phyloP scores from a whole-genome alignment of 345 rosid genomes.

The Aquilaria malaccensis region DNA sequence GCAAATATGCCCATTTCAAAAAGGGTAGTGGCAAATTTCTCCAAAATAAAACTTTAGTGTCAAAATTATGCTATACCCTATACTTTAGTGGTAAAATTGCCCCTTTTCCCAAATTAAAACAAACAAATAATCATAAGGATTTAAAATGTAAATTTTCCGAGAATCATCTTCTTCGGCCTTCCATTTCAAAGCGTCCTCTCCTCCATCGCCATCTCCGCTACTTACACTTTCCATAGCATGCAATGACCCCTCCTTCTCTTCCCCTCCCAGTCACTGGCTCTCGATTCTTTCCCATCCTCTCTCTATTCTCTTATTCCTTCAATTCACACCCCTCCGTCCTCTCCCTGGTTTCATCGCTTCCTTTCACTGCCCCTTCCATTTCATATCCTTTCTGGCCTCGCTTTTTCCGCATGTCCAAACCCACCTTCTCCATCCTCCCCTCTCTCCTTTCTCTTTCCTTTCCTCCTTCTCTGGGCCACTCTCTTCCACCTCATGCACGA shows the following conservation, averaged over 20 bases:
- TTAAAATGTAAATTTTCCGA: too few relatives aligned
- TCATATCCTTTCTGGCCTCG: conserved; percentile 50
- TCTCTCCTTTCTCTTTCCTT: conserved; percentile 33
- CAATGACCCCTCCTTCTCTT: conserved; percentile 32
- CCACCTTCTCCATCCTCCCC: conserved; percentile 42
- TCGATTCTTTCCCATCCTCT: conserved; percentile 34
- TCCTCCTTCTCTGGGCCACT: conserved; percentile 49
- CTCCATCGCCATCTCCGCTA: conserved; percentile 32
- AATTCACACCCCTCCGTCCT: conserved; percentile 11
- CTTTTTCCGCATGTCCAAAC: conserved; percentile 51
- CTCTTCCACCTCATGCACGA: conserved; percentile 73
- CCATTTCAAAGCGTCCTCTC: conserved; percentile 24
- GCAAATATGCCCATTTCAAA: too few relatives aligned
- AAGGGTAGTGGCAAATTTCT: too few relatives aligned
- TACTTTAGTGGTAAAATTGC: too few relatives aligned
- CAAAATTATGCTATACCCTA: too few relatives aligned
- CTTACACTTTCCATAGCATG: conserved; percentile 35
- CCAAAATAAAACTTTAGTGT: too few relatives aligned
- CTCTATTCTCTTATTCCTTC: conserved; percentile 22
- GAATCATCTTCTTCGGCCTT: too few relatives aligned
- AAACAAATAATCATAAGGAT: too few relatives aligned
- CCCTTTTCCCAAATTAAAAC: too few relatives aligned
- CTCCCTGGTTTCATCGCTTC: conserved; percentile 35
- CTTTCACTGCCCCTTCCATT: conserved; percentile 16
- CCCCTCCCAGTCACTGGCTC: conserved; percentile 33